A percentile compares a stretch with the other conserved stretches of the same genome.
Evolutionary conservation across 1,284 basidiomycete species (phyloP).

Genomic region (Puccinia polysora): DNA sequence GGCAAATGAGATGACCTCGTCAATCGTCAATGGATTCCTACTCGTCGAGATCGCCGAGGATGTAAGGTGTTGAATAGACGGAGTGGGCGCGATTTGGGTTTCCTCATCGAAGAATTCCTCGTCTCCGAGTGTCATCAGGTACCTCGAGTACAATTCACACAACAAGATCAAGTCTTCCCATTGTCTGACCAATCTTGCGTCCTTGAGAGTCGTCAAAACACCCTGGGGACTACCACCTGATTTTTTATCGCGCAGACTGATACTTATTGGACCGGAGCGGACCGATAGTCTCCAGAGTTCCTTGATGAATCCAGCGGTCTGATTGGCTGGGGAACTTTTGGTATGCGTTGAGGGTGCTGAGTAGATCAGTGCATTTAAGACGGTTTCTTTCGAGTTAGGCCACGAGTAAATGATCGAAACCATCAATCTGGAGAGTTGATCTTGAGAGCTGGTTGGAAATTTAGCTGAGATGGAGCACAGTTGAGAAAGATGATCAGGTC

Average conservation of each 20-base stretch:
- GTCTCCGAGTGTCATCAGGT: constrained; percentile 85
- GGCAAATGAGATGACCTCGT: constrained; percentile 71
- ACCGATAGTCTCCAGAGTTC: constrained; percentile 70
- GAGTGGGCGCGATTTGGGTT: constrained; percentile 39
- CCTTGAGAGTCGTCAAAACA: constrained; percentile 56
- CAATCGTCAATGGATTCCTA: constrained; percentile 71
- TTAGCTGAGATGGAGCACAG: constrained; percentile 27
- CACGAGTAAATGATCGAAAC: constrained; percentile 61
- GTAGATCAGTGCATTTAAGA: constrained; percentile 55
- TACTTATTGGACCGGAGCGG: constrained; percentile 53
- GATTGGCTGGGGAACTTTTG: constrained; percentile 33
- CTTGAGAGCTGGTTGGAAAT: constrained; percentile 15
- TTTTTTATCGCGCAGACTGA: constrained; percentile 59
- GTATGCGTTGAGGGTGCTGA: constrained; percentile 21
- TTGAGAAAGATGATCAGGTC: constrained; percentile 31
- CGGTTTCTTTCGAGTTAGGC: constrained; percentile 59
- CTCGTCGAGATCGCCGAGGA: constrained; percentile 47
- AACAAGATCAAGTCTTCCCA: constrained; percentile 69
- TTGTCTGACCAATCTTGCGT: constrained; percentile 40
- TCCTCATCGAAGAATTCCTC: constrained; percentile 79
- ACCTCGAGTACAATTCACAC: constrained; percentile 75
- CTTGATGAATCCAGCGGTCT: constrained; percentile 59
- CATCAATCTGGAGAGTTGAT: constrained; percentile 49
- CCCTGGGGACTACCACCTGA: constrained; percentile 56
- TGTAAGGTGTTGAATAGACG: constrained; percentile 39